Base-by-base conservation (phyloP, 768 basidiomycete species). In the Leccinum arenicola region DNA sequence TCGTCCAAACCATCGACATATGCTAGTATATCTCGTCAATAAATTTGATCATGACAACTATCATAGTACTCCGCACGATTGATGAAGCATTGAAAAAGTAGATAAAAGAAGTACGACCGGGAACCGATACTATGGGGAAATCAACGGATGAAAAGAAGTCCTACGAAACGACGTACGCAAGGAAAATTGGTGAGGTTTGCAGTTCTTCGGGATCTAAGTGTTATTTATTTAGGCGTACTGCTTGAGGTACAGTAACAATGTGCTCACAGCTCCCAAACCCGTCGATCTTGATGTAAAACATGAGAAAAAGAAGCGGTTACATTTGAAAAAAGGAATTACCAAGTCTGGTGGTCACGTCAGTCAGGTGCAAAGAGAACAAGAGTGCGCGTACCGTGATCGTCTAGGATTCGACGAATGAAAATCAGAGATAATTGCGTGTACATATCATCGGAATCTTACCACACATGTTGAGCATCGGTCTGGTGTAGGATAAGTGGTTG, bases 51-150 rank as follows among this genome's bases (percentile, higher is more conserved):
- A 29, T 50, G 27, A 59, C n/a, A 19, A 54, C n/a, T 43, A 11
- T 57, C 49, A 33, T 19, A 21, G 58, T 53, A 29, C 14, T 25
- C 54, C 82, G 55, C 65, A 90, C 91, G 83, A 62, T 89, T 87
- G 65, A 90, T 84, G 72, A 95, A 95, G 64, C 91, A 92, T 65
- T 99, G 96, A 79, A 99, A 98, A 1, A 99, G 79, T 21, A 96
- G 78, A 76, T 87, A 99, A 78, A 87, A 95, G 72, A 95, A 95
- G 75, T 95, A 97, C 21, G 88, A 93, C 63, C 90, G 78, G 1
- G 84, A 74, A 6, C 95, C 96, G 56, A 98, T 90, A 8, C 89
- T 92, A 59, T 49, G 21, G 4, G 31, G 25, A 2, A n/a, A 25
- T 59, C 0, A 63, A 35, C 55, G 10, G 3, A 29, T 14, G 19